phyloP scores from a whole-genome alignment of 257 asterid genomes.

The Nicotiana attenuata region DNA sequence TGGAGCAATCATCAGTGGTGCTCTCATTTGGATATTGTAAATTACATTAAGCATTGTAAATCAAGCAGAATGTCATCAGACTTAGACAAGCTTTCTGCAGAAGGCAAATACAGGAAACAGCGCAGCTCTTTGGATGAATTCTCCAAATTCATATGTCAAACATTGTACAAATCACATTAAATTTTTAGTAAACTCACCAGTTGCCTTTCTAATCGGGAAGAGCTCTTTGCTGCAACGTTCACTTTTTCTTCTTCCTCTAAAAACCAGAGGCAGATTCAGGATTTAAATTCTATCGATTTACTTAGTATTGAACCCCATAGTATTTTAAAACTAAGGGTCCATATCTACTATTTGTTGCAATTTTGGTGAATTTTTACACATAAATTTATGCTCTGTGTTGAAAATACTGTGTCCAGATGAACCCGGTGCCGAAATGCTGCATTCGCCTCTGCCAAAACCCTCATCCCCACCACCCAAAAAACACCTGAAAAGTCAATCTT shows the following conservation, averaged over 20 bases:
- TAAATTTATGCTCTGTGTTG: too few species aligned
- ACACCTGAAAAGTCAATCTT: background rate
- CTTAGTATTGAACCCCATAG: too few species aligned
- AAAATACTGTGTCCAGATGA: too few species aligned
- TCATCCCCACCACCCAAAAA: background rate
- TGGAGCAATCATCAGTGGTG: background rate
- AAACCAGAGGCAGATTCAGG: too few species aligned
- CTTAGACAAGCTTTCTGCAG: background rate
- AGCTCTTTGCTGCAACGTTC: constrained; percentile 15
- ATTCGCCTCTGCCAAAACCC: too few species aligned
- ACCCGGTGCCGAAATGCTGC: too few species aligned
- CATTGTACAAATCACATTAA: background rate
- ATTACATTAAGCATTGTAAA: background rate
- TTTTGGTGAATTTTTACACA: too few species aligned
- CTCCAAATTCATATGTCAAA: background rate
- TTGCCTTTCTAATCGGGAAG: constrained; percentile 73
- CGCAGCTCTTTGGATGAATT: background rate
- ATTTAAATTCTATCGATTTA: too few species aligned
- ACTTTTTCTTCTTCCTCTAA: too few species aligned
- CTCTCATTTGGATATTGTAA: background rate
- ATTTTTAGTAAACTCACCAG: constrained; percentile 43
- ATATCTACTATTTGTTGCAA: too few species aligned
- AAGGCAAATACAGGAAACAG: background rate
- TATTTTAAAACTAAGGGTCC: too few species aligned
- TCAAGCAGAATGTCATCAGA: background rate